Percentiles rank a stretch among this genome's conserved stretches.
Conservation (phyloP, 2,329 filamentous ascomycete genomes). For the Colletotrichum tofieldiae region DNA sequence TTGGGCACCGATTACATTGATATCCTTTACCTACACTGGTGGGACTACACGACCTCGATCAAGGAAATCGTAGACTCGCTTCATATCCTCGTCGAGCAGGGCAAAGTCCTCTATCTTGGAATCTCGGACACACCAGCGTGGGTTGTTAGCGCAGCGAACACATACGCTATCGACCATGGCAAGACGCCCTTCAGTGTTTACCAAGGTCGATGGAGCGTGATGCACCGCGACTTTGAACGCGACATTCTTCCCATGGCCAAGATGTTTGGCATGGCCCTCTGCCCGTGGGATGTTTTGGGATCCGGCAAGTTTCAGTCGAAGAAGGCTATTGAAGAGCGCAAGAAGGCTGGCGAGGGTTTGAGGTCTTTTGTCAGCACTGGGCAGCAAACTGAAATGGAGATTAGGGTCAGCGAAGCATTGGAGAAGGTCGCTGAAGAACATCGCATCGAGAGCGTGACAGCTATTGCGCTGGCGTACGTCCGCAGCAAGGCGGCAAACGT, state of each 20-base stretch:
- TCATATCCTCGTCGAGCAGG: conserved; percentile 57
- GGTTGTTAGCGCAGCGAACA: conserved; percentile 57
- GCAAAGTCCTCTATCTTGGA: conserved; percentile 60
- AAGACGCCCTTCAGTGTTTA: conserved; percentile 57
- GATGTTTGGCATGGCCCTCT: conserved; percentile 64
- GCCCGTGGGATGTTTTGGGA: conserved; percentile 75
- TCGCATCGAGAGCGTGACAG: conserved; percentile 70
- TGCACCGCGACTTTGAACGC: conserved; percentile 56
- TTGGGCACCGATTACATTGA: conserved; percentile 63
- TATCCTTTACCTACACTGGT: conserved; percentile 62
- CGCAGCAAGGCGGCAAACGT: conserved; percentile 67
- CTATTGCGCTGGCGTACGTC: conserved; percentile 70
- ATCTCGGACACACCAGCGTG: conserved; percentile 59
- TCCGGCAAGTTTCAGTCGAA: conserved; percentile 65
- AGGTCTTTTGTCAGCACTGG: conserved; percentile 47
- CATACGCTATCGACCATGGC: conserved; percentile 54
- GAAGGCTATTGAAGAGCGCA: conserved; percentile 52
- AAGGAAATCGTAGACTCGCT: conserved; percentile 61
- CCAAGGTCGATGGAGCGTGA: conserved; percentile 57
- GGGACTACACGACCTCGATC: conserved; percentile 60
- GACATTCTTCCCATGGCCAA: conserved; percentile 61
- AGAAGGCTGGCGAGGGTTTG: conserved; percentile 57
- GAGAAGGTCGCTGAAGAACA: conserved; percentile 72
- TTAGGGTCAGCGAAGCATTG: conserved; percentile 69
- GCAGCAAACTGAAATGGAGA: conserved; percentile 63